Conservation (phyloP, 768 basidiomycete species). For the Porpolomopsis calyptriformis region DNA sequence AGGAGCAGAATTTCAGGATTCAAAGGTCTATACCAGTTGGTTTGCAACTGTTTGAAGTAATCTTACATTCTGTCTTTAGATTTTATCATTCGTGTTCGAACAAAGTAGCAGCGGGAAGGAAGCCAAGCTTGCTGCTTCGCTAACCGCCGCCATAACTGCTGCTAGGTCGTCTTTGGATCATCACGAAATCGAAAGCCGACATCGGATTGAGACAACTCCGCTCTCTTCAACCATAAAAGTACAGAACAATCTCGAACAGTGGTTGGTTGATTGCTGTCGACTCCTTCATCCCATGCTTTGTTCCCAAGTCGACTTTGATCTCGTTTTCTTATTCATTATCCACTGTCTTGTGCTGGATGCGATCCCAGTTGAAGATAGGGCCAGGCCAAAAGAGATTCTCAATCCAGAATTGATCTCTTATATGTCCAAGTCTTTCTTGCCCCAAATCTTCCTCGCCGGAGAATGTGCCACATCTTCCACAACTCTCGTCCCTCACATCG, state of each 20-base stretch:
- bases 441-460: slow-evolving; percentile 24
- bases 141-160: not conserved
- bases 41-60: not conserved
- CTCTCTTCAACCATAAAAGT: too few species aligned
- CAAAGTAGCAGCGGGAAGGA: slow-evolving; percentile 12
- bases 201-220: too few species aligned
- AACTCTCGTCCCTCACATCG: slow-evolving; percentile 32
- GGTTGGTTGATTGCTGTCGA: not conserved
- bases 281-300: slow-evolving; percentile 8
- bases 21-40: slow-evolving; percentile 33
- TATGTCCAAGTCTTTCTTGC: slow-evolving; percentile 32
- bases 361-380: slow-evolving; percentile 31
- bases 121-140: slow-evolving; percentile 11
- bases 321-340: slow-evolving; percentile 17
- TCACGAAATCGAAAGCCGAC: too few species aligned
- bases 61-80: slow-evolving; percentile 24
- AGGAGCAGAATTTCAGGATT: slow-evolving; percentile 49
- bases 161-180: slow-evolving; percentile 9
- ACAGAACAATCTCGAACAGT: slow-evolving; percentile 5
- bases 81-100: slow-evolving; percentile 49
- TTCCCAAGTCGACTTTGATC: slow-evolving; percentile 10
- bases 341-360: slow-evolving; percentile 25
- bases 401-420: slow-evolving; percentile 18
- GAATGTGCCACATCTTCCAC: slow-evolving; percentile 17
- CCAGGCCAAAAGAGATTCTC: slow-evolving; percentile 22